These are phyloP conservation scores for Colletotrichum graminicola DNA, from an alignment of 2,329 filamentous ascomycete species.

Conservation along the genomic window DNA sequence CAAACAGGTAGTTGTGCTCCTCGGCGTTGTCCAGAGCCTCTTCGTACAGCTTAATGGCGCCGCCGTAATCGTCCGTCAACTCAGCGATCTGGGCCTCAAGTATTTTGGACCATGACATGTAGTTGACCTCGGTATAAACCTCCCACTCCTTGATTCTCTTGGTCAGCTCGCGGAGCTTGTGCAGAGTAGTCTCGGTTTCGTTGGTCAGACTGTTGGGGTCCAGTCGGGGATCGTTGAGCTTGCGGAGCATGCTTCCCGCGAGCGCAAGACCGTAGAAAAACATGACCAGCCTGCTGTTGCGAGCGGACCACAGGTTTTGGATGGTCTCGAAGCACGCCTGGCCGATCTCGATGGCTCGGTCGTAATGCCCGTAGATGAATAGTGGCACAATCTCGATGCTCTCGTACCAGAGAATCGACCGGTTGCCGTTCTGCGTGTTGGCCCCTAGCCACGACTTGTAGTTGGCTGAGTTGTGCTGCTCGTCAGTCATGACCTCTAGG, in stretches of 20 bases:
- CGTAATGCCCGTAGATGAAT: conserved; percentile 73
- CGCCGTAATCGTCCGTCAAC: conserved; percentile 66
- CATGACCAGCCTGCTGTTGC: conserved; percentile 68
- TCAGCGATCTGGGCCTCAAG: conserved; percentile 78
- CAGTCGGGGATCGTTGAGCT: conserved; percentile 61
- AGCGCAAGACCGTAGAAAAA: conserved; percentile 72
- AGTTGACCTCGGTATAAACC: conserved; percentile 76
- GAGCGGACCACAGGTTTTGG: conserved; percentile 68
- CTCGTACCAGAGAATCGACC: conserved; percentile 77
- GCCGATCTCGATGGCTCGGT: conserved; percentile 70
- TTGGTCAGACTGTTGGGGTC: conserved; percentile 57
- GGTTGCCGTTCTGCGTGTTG: conserved; percentile 69
- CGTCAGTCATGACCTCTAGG: conserved; percentile 73
- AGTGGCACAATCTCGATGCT: conserved; percentile 73
- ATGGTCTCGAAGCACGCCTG: conserved; percentile 60
- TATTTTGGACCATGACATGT: conserved; percentile 75
- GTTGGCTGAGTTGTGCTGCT: conserved; percentile 69
- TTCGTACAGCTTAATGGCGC: conserved; percentile 75
- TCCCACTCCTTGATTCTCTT: conserved; percentile 75
- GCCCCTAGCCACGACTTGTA: conserved; percentile 71
- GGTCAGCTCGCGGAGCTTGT: conserved; percentile 66
- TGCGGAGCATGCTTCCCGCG: conserved; percentile 63
- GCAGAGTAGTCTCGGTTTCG: conserved; percentile 62
- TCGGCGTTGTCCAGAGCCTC: conserved; percentile 78
- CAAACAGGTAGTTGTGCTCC: conserved; percentile 74